These are phyloP conservation scores for Boletus vermiculosoides DNA, from an alignment of 768 basidiomycete genomes.

Conservation along the genomic window DNA sequence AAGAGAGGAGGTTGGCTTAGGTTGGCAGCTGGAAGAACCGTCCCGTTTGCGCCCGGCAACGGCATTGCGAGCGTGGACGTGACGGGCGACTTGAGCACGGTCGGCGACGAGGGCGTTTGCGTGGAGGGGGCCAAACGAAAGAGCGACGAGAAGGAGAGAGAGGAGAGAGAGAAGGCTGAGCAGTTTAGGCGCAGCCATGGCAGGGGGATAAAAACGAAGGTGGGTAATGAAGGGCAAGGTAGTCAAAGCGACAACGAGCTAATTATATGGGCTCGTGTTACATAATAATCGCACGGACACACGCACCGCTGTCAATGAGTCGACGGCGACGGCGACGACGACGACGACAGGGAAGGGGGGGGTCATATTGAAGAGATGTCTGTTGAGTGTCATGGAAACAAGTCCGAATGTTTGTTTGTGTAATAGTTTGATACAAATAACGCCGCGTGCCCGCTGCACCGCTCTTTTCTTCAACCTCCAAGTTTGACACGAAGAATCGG, in stretches of 20 bases:
- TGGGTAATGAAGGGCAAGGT: not conserved
- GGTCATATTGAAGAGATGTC: not conserved
- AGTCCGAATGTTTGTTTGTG: constrained; percentile 25
- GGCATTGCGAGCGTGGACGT: constrained; percentile 43
- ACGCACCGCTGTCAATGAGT: too few species aligned
- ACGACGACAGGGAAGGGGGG: not conserved
- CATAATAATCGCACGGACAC: constrained; percentile 27
- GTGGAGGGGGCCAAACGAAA: constrained; percentile 45
- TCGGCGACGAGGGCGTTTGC: constrained; percentile 53
- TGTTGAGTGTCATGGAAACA: constrained; percentile 43
- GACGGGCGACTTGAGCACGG: constrained; percentile 42
- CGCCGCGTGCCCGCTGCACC: constrained; percentile 24
- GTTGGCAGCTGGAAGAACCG: constrained; percentile 52
- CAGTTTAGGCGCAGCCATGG: constrained; percentile 51
- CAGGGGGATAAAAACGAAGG: constrained; percentile 10
- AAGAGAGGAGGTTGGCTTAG: constrained; percentile 38
- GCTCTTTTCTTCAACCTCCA: constrained; percentile 69
- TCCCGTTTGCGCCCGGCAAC: constrained; percentile 51
- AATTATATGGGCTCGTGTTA: constrained; percentile 10
- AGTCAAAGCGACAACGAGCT: not conserved
- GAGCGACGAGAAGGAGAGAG: constrained; percentile 54
- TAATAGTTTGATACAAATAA: constrained; percentile 38
- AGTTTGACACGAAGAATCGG: constrained; percentile 83
- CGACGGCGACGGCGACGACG: not conserved
- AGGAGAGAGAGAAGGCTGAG: constrained; percentile 59